Evolutionary conservation across 805 yeast genomes (phyloP).

Genomic region (Metschnikowia noctiluminum): DNA sequence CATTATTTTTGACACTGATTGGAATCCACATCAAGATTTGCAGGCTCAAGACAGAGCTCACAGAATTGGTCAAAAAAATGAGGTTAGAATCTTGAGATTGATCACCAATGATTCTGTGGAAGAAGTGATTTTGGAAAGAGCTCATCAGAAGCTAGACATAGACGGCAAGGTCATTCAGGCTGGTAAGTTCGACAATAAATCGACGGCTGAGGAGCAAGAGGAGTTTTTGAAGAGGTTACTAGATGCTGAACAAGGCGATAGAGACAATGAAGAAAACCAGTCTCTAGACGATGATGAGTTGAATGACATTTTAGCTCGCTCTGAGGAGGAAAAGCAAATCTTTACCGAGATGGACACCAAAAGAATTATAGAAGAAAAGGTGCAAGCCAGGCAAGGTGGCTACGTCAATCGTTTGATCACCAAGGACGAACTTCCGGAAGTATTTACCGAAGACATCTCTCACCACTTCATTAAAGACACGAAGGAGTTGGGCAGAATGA

Average conservation of each 20-base stretch:
- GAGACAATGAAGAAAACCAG: conserved; percentile 51
- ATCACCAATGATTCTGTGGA: conserved; percentile 82
- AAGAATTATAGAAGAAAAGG: conserved; percentile 32
- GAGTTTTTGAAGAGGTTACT: conserved; percentile 67
- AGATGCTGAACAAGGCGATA: conserved; percentile 63
- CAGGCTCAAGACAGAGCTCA: conserved; percentile 91
- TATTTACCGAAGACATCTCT: conserved; percentile 26
- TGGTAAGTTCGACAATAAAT: conserved; percentile 84
- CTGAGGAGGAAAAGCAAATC: conserved; percentile 54
- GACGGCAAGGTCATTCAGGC: conserved; percentile 91
- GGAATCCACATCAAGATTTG: conserved; percentile 91
- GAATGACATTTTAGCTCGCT: conserved; percentile 68
- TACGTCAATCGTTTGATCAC: conserved; percentile 22
- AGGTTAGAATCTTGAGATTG: conserved; percentile 75
- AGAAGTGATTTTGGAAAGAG: conserved; percentile 78
- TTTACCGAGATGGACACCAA: conserved; percentile 62
- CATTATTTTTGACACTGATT: conserved; percentile 81
- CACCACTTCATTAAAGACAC: conserved; percentile 26
- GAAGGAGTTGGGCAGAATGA: conserved; percentile 24
- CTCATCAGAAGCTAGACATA: conserved; percentile 77
- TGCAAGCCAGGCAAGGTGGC: conserved; percentile 23
- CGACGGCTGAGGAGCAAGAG: conserved; percentile 85
- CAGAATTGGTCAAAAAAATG: conserved; percentile 86
- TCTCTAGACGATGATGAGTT: conserved; percentile 66
- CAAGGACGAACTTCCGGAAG: conserved; percentile 24